Evolutionary conservation across 305 asterid genomes (phyloP).

Genomic region (Caryopteris hybrid): DNA sequence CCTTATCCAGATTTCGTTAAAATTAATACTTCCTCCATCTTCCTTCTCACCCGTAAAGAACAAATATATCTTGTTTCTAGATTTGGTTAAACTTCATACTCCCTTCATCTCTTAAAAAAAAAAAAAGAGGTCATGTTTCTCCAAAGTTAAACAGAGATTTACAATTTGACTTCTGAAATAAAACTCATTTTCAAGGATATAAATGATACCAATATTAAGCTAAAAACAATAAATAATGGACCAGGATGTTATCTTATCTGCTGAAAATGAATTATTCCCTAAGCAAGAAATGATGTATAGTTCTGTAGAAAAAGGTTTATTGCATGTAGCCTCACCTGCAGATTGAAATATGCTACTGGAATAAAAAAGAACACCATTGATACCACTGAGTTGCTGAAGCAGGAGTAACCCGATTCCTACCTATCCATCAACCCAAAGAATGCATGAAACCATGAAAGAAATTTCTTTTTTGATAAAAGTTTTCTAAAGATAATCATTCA

Average conservation of each 20-base stretch:
- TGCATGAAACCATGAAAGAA: neutral
- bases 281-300: neutral
- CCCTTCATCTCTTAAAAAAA: no score
- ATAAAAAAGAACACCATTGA: constrained; percentile 79
- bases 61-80: neutral
- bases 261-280: neutral
- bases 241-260: neutral
- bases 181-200: no score
- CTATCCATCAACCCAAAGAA: constrained; percentile 29
- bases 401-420: constrained; percentile 77
- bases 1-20: neutral
- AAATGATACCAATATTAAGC: neutral
- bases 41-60: neutral
- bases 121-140: no score
- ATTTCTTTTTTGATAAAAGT: neutral
- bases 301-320: neutral
- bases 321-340: constrained; percentile 50
- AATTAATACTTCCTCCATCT: neutral
- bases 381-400: constrained; percentile 86
- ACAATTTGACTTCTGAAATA: no score
- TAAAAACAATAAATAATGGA: neutral
- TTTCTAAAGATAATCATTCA: neutral
- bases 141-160: no score
- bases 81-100: no score
- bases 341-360: constrained; percentile 75